Evolutionary conservation across 169 alveolate species (phyloP).

Genomic region (Perkinsus olseni): DNA sequence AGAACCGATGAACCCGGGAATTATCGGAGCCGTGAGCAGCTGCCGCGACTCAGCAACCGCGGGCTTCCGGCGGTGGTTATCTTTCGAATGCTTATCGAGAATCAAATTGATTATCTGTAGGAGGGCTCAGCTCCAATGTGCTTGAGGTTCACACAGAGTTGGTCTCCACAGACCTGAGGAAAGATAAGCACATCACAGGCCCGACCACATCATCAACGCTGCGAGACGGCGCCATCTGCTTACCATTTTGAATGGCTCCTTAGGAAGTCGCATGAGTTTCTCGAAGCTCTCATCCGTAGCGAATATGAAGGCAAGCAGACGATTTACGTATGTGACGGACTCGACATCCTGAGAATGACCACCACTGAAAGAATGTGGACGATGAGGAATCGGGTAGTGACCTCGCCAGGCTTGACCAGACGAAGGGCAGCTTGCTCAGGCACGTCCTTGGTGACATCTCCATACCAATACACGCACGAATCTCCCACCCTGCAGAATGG

Average conservation of each 20-base stretch:
- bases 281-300: conserved; percentile 37
- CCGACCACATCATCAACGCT: no score
- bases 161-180: conserved; percentile 24
- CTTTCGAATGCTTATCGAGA: neutral
- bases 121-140: neutral
- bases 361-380: neutral
- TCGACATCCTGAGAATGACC: neutral
- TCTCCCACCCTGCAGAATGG: conserved; percentile 12
- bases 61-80: neutral
- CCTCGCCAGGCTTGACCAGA: conserved; percentile 33
- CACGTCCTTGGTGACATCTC: conserved; percentile 33
- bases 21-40: neutral
- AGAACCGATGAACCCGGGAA: neutral
- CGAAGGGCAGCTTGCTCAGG: conserved; percentile 16
- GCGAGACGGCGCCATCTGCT: neutral
- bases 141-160: conserved; percentile 20
- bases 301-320: conserved; percentile 34
- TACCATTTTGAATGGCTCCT: conserved; percentile 36
- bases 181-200: neutral
- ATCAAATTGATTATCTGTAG: neutral
- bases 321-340: conserved; percentile 31
- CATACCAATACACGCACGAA: conserved; percentile 33
- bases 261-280: conserved; percentile 33
- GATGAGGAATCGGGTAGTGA: neutral
- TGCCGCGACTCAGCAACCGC: neutral